Evolutionary conservation across 441 rosid genomes (phyloP).

Genomic region (Erodium moschatum): DNA sequence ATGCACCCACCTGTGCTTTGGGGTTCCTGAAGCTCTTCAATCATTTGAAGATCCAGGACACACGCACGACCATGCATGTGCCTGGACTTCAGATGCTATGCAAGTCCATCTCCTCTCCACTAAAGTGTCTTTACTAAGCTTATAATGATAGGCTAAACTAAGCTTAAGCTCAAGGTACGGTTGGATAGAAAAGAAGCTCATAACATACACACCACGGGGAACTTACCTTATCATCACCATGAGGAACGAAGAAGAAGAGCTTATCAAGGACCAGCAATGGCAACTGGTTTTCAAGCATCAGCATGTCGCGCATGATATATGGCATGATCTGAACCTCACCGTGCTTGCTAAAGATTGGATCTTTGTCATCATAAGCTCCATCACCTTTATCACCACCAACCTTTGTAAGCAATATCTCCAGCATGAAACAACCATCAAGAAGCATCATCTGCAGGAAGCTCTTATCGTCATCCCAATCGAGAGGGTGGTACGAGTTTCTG

Average conservation of each 20-base stretch:
- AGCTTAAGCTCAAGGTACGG: no score
- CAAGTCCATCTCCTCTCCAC: no score
- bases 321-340: background rate
- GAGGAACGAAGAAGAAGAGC: background rate
- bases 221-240: background rate
- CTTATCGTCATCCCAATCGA: background rate
- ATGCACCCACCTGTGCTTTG: no score
- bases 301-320: background rate
- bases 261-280: background rate
- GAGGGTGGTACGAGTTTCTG: constrained; percentile 1
- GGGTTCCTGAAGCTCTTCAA: no score
- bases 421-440: constrained; percentile 4
- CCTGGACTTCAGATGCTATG: no score
- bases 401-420: background rate
- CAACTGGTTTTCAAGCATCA: constrained; percentile 2
- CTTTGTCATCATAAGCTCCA: background rate
- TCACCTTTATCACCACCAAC: background rate
- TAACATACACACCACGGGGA: no score
- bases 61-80: no score
- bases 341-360: background rate
- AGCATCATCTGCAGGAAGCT: background rate
- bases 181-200: no score
- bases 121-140: no score
- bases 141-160: no score
- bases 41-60: no score